Percentiles rank a stretch among this genome's conserved stretches.
Conservation (phyloP, 2,329 filamentous ascomycete genomes). For the Phyllosticta citribraziliensis region DNA sequence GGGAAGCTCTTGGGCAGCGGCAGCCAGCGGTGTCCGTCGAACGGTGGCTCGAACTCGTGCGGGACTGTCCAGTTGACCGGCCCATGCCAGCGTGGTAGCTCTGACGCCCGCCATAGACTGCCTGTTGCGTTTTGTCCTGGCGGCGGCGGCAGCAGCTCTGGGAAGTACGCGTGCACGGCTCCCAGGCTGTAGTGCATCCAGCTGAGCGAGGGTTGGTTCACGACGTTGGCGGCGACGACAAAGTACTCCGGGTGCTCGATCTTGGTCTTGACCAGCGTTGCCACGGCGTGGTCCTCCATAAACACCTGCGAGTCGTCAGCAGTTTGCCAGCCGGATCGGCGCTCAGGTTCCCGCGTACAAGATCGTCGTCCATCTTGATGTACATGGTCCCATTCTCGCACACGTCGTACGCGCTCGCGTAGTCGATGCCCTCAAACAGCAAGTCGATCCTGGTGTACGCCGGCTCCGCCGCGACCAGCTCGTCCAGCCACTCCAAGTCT, state of each 20-base stretch:
- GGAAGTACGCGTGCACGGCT: slow-evolving; percentile 44
- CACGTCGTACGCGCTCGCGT: slow-evolving; percentile 14
- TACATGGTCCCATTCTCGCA: slow-evolving; percentile 24
- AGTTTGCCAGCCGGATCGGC: background rate
- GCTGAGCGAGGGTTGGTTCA: slow-evolving; percentile 46
- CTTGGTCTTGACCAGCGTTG: slow-evolving; percentile 44
- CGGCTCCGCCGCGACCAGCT: slow-evolving; percentile 20
- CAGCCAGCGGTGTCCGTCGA: slow-evolving; percentile 43
- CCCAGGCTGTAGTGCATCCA: slow-evolving; percentile 47
- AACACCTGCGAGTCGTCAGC: slow-evolving; percentile 20
- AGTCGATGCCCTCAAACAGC: slow-evolving; percentile 13
- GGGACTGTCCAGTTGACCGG: slow-evolving; percentile 15
- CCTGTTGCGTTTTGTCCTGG: slow-evolving; percentile 16
- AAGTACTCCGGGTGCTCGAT: slow-evolving; percentile 42
- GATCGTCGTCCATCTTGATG: slow-evolving; percentile 36
- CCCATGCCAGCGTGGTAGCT: slow-evolving; percentile 26
- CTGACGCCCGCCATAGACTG: slow-evolving; percentile 31
- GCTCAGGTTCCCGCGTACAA: slow-evolving; percentile 14
- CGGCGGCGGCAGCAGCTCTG: slow-evolving; percentile 29
- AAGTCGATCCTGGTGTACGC: slow-evolving; percentile 20
- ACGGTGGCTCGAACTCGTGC: slow-evolving; percentile 23
- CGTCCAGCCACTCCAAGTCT: slow-evolving; percentile 29
- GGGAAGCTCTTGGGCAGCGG: slow-evolving; percentile 33
- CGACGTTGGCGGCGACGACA: slow-evolving; percentile 46
- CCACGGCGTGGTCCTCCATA: slow-evolving; percentile 38